A percentile compares a stretch with the other conserved stretches of the same genome.
Evolutionary conservation across 768 basidiomycete species (phyloP).

Genomic region (Cyathus striatus): DNA sequence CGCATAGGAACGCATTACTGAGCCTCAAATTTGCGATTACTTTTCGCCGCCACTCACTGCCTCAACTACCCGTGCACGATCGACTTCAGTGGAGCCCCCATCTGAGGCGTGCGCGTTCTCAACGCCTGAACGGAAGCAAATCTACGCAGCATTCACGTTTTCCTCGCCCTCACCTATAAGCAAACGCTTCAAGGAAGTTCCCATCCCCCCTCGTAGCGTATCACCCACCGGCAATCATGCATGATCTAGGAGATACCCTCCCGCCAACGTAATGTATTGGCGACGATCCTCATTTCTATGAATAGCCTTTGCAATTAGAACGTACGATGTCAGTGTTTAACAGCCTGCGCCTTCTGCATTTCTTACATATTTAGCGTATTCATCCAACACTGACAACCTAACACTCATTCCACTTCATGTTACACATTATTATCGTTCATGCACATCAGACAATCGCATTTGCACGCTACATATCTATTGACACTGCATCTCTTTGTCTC

Average conservation of each 20-base stretch:
- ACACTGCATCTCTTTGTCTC: too few species aligned
- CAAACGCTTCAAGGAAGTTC: slow-evolving; percentile 44
- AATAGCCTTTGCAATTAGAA: not conserved
- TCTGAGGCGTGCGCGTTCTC: slow-evolving; percentile 42
- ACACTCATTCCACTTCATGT: not conserved
- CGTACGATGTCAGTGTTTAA: too few species aligned
- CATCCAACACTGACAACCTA: too few species aligned
- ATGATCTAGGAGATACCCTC: not conserved
- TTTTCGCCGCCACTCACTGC: slow-evolving; percentile 28
- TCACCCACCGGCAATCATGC: slow-evolving; percentile 14
- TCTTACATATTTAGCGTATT: too few species aligned
- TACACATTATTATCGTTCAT: not conserved
- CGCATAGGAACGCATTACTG: slow-evolving; percentile 45
- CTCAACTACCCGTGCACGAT: slow-evolving; percentile 13
- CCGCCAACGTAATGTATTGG: not conserved
- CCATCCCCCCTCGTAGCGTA: slow-evolving; percentile 24
- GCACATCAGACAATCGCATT: not conserved
- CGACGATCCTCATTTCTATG: not conserved
- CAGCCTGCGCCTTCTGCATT: too few species aligned
- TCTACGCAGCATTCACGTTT: slow-evolving; percentile 76
- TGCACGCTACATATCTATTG: not conserved
- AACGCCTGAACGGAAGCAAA: slow-evolving; percentile 69
- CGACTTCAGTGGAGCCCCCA: slow-evolving; percentile 19
- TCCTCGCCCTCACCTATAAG: slow-evolving; percentile 64
- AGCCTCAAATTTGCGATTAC: slow-evolving; percentile 56